phyloP scores from a whole-genome alignment of 2,329 filamentous ascomycete species.

The Penicillium brevicompactum region DNA sequence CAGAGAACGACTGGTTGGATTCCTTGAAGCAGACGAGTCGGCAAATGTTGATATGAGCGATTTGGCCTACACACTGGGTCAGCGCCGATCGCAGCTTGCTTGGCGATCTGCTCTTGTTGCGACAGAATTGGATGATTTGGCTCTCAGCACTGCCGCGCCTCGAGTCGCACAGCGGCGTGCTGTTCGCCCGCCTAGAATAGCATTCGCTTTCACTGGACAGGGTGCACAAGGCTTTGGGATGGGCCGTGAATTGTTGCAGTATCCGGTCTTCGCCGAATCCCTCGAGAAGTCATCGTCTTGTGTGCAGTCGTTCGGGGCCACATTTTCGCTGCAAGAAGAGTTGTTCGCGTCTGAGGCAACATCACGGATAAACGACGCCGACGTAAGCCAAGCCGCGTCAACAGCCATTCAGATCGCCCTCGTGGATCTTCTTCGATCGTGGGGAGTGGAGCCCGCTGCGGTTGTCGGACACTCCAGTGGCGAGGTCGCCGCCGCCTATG shows the following conservation, averaged over 20 bases:
- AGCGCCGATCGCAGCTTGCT: constrained; percentile 25
- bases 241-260: constrained; percentile 16
- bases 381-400: constrained; percentile 21
- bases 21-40: constrained; percentile 20
- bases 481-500: constrained; percentile 23
- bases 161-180: constrained; percentile 21
- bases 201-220: constrained; percentile 27
- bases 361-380: constrained; percentile 18
- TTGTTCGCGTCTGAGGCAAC: constrained; percentile 9
- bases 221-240: constrained; percentile 24
- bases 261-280: constrained; percentile 7
- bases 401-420: constrained; percentile 22
- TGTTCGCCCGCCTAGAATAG: constrained; percentile 14
- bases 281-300: constrained; percentile 14
- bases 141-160: constrained; percentile 20
- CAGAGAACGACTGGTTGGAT: constrained; percentile 22
- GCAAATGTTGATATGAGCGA: constrained; percentile 24
- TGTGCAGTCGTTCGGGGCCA: constrained; percentile 15
- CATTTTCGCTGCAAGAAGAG: constrained; percentile 19
- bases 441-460: constrained; percentile 14
- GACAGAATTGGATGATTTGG: constrained; percentile 20
- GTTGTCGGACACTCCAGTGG: constrained; percentile 23
- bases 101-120: constrained; percentile 25
- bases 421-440: constrained; percentile 19
- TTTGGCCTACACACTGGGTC: constrained; percentile 27